Base-by-base conservation (phyloP, 2,329 filamentous ascomycete species). In the Xylariaceae sp. region DNA sequence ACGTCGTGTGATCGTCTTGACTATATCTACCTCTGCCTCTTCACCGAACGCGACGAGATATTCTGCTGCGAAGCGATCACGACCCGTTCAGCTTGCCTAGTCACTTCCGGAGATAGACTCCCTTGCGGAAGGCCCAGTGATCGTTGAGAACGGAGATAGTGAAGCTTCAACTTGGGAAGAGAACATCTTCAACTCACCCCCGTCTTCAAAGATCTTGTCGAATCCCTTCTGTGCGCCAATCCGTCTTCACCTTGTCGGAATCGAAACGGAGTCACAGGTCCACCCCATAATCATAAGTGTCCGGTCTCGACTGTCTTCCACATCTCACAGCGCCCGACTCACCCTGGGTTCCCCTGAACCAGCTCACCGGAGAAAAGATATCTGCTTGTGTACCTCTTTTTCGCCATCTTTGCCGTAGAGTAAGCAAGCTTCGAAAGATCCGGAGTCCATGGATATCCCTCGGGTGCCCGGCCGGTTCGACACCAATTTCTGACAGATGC, bases 1-100 rank as follows among this genome's bases (percentile, higher is more conserved):
- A 30, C 23, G 23, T 30, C 23, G 23, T 30, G 23, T 30, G 23
- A 30, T 30, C 23, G 23, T 30, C 23, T 30, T 30, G 23, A 30
- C 23, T 35, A 55, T 47, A 13, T 57, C 56, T 60, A 60, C 45
- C 15, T 8, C 11, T 41, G 37, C 37, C 37, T 41, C 37, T 41
- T 41, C 37, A 41, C 37, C 37, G 8, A 59, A 52, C 57, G 41
- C 62, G 57, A 58, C 62, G 35, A 61, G 35, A 59, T 18, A 56
- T 55, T 55, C 35, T n/a, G 45, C 49, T 52, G 18, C 59, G 50
- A 56, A 53, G 39, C 52, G 50, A 44, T 55, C 53, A 51, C 54
- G n/a, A 58, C 17, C 37, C 23, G 41, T 52, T 47, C 47, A 55
- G 49, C 41, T 34, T 54, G 13, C 45, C 30, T n/a, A 11, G 23